Evolutionary conservation across 2,329 filamentous ascomycete species (phyloP).

Genomic region (Xylaria polymorpha): DNA sequence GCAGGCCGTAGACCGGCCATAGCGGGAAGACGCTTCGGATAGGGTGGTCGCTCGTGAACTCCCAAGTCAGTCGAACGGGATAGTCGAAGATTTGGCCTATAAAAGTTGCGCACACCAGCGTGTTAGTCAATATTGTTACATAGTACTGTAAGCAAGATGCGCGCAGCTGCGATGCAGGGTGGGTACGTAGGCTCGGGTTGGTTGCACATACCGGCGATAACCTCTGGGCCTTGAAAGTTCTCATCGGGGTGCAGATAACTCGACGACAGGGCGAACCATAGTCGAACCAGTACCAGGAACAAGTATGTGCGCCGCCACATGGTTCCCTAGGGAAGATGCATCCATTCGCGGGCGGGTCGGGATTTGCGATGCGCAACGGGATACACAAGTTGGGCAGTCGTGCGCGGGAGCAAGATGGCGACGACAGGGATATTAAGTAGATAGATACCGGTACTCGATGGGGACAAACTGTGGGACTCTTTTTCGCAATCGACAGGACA

Average conservation of each 20-base stretch:
- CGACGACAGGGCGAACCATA: conserved; percentile 93
- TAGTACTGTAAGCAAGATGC: background rate
- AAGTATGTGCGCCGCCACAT: conserved; percentile 97
- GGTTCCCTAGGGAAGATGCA: conserved; percentile 39
- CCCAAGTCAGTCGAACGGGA: conserved; percentile 91
- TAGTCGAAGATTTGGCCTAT: conserved; percentile 92
- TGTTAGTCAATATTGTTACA: conserved; percentile 31
- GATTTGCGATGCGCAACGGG: conserved; percentile 32
- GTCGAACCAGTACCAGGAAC: conserved; percentile 82
- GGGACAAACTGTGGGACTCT: conserved; percentile 24
- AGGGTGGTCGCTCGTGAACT: conserved; percentile 88
- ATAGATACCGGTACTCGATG: background rate
- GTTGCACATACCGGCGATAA: conserved; percentile 83
- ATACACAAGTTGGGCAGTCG: conserved; percentile 22
- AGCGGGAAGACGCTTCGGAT: conserved; percentile 96
- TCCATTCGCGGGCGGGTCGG: conserved; percentile 32
- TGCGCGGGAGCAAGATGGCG: conserved; percentile 21
- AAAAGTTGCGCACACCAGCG: conserved; percentile 25
- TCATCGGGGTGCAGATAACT: conserved; percentile 99
- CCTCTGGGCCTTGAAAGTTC: conserved; percentile 98
- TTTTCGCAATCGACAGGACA: conserved; percentile 23
- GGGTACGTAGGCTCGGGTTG: background rate
- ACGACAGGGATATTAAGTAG: conserved; percentile 22
- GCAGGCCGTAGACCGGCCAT: conserved; percentile 94
- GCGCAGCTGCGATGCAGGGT: conserved; percentile 20